phyloP scores from a whole-genome alignment of 768 basidiomycete genomes.

The Boletales sp. region DNA sequence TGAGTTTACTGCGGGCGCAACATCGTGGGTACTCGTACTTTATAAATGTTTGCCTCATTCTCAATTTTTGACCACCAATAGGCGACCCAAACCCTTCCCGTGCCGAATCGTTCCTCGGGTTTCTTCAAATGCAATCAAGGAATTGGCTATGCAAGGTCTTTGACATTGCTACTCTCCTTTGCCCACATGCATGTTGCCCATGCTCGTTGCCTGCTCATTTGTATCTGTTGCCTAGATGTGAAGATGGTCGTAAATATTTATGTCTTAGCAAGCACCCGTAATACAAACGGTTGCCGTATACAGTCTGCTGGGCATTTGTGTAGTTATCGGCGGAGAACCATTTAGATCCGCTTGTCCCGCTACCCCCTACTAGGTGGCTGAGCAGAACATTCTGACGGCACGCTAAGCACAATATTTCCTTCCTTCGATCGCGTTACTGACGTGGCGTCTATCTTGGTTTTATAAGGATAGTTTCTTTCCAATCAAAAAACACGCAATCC shows the following conservation, averaged over 20 bases:
- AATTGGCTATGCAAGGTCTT: constrained; percentile 6
- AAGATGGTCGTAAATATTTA: background rate
- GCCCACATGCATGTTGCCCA: background rate
- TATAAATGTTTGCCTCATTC: background rate
- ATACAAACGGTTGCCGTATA: too few species aligned
- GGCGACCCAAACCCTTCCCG: constrained; percentile 21
- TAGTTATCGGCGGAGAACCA: too few species aligned
- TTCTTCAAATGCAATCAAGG: constrained; percentile 6
- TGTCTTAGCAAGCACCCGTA: background rate
- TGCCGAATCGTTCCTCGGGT: constrained; percentile 19
- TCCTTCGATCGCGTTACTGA: background rate
- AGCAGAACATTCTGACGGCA: background rate
- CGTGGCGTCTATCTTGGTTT: background rate
- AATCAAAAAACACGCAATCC: too few species aligned
- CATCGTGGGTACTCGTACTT: constrained; percentile 16
- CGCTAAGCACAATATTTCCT: background rate
- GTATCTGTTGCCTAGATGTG: background rate
- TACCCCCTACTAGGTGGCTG: too few species aligned
- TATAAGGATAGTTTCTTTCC: too few species aligned
- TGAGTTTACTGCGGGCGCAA: constrained; percentile 14
- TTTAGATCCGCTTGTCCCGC: too few species aligned
- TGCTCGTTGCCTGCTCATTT: background rate
- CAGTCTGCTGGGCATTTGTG: too few species aligned
- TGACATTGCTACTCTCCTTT: background rate
- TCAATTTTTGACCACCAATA: constrained; percentile 1